Conservation (phyloP, 768 basidiomycete genomes). For the Aureoboletus auriporus region DNA sequence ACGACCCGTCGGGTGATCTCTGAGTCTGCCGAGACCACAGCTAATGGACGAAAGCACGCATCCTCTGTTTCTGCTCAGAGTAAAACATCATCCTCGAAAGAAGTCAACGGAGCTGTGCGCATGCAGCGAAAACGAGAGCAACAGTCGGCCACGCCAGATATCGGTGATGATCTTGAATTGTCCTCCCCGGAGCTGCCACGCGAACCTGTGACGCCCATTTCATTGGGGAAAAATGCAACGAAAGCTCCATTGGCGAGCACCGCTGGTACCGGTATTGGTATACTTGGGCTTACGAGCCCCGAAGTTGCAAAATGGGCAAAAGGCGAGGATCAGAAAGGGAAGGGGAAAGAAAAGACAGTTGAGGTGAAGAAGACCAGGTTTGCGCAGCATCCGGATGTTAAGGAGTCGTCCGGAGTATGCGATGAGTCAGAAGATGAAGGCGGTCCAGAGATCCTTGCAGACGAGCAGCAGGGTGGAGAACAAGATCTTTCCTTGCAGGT, state of each 20-base stretch:
- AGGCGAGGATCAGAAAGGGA: conserved; percentile 34
- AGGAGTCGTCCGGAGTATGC: conserved; percentile 21
- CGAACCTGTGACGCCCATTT: conserved; percentile 31
- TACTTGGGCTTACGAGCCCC: conserved; percentile 49
- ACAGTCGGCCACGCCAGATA: conserved; percentile 14
- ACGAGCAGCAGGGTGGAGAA: conserved; percentile 11
- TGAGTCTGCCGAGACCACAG: conserved; percentile 9
- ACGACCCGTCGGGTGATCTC: conserved; percentile 17
- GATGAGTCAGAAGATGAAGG: conserved; percentile 9
- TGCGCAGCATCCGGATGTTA: conserved; percentile 23
- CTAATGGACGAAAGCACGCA: conserved; percentile 5
- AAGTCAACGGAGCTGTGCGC: background rate
- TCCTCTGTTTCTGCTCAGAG: conserved; percentile 1
- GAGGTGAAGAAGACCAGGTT: conserved; percentile 47
- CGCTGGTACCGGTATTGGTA: conserved; percentile 17
- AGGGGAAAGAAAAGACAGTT: conserved; percentile 20
- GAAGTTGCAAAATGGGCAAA: conserved; percentile 52
- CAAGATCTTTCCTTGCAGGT: conserved; percentile 51
- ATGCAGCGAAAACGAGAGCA: conserved; percentile 5
- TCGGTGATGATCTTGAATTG: conserved; percentile 14
- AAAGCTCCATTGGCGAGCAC: conserved; percentile 6
- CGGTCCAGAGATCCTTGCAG: background rate
- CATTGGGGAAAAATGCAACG: conserved; percentile 19
- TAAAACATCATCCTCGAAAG: conserved; percentile 9
- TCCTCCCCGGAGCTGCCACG: conserved; percentile 30